Base-by-base conservation (phyloP, 2,329 filamentous ascomycete genomes). In the Periconia sp. region DNA sequence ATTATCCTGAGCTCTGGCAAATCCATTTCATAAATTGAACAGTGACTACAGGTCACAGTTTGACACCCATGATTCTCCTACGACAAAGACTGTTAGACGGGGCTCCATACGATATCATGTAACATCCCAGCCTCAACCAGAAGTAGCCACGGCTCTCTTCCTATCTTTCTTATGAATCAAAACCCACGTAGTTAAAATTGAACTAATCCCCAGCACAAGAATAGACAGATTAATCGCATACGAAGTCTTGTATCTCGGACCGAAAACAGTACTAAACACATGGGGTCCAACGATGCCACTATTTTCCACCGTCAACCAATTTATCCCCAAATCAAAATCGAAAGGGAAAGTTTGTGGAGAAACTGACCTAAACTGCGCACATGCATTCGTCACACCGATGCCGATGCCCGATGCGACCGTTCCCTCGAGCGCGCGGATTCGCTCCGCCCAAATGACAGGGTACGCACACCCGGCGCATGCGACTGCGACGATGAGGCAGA, bases 271-370 rank as follows among this genome's bases (percentile, higher is more conserved):
- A 48, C 58, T 63, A 42, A 59, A 61, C 10, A 63, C 53, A 40
- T 59, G 56, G 6, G 60, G 60, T 41, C 60, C 60, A 3, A 58
- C 58, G n/a, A 61, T 61, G 20, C 60, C 60, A 23, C 59, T 61
- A 7, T 43, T 19, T 1, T 13, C 14, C 13, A 17, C 41, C 17
- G 3, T 42, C 55, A 45, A 53, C 53, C 23, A 27, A 27, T 27
- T 8, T 8, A 27, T 27, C 8, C 23, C 14, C 6, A 42, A 8
- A 15, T 7, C 20, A 27, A 7, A 33, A 19, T 18, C 17, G 20
- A 18, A 15, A 27, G 14, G 14, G 13, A 6, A 5, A 42, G 7
- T 15, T 47, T 41, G 23, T 3, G 23, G 23, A 8, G 23, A 27
- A n/a, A 57, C 54, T 11, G 54, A 58, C 53, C 54, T 49, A 35